Evolutionary conservation across 306 rosid genomes (phyloP).

Genomic region (Ziziphus jujuba): DNA sequence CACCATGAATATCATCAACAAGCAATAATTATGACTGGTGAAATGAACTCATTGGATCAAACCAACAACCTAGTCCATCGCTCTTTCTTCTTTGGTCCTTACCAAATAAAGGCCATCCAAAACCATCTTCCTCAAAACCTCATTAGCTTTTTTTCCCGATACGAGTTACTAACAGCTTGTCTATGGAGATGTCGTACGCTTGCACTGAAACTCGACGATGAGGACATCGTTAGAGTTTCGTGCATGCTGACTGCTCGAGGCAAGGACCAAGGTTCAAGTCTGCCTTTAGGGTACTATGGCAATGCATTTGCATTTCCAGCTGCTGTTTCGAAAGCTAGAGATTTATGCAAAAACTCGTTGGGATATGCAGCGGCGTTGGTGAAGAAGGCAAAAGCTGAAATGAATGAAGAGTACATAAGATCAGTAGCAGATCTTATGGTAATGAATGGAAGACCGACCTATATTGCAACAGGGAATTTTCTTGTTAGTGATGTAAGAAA

Average conservation of each 20-base stretch:
- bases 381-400: too few relatives aligned
- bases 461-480: constrained; percentile 28
- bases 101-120: background rate
- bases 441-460: constrained; percentile 38
- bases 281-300: constrained; percentile 62
- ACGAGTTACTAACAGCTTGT: constrained; percentile 21
- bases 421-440: constrained; percentile 62
- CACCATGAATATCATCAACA: constrained; percentile 29
- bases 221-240: background rate
- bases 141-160: constrained; percentile 4
- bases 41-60: background rate
- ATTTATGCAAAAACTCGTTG: too few relatives aligned
- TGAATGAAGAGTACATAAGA: constrained; percentile 54
- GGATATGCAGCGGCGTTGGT: too few relatives aligned
- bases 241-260: background rate
- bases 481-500: constrained; percentile 53
- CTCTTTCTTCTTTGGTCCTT: constrained; percentile 6
- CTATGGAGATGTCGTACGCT: constrained; percentile 21
- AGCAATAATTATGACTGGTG: background rate
- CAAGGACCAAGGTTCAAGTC: background rate
- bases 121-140: background rate
- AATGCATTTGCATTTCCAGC: too few relatives aligned
- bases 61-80: constrained; percentile 4
- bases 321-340: too few relatives aligned
- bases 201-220: background rate